Base-by-base conservation (phyloP, 1,284 basidiomycete genomes). In the Boletus smithii region DNA sequence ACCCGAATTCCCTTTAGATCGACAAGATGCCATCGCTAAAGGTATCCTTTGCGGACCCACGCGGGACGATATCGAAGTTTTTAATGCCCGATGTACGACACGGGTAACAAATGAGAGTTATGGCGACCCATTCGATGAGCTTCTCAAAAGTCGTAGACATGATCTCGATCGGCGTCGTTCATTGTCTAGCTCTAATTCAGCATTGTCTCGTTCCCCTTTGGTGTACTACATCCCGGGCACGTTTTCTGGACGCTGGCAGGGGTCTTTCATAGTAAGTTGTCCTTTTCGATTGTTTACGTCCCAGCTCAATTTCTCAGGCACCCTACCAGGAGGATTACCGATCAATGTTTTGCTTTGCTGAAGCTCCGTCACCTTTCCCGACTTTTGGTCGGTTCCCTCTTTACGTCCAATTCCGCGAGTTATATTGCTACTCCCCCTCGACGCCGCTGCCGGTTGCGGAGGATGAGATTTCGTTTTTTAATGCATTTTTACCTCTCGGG, bases 401-500 rank as follows among this genome's bases (percentile, higher is more conserved):
- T 29, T 77, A 74, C 53, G 58, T 76, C 44, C 66, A 63, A 4
- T 62, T 80, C 18, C 68, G 69, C 51, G 77, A 79, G 49, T 68
- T 76, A 41, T 75, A 70, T 51, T 70, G 63, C 30, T 66, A 60
- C 31, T 56, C 49, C 26, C 65, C 68, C 3, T 55, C 53, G 16
- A 46, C 39, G 3, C 66, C 68, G 35, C 42, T 69, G 11, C 65
- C 66, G 1, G 36, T 54, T 11, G 40, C 50, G n/a, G 55, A 62
- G 8, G 53, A 56, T 13, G 53, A 55, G n/a, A 46, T 50, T 29
- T 57, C 54, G 0, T 64, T 67, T 40, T 61, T 57, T 17, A 73
- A 73, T 45, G 74, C 69, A n/a, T 78, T 76, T 68, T 53, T 77
- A n/a, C 75, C 76, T 32, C 38, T 58, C 13, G 67, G 65, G 35